A percentile compares a stretch with the other conserved stretches of the same genome.
Conservation (phyloP, 495 filamentous ascomycete genomes). For the Bacidia gigantensis region DNA sequence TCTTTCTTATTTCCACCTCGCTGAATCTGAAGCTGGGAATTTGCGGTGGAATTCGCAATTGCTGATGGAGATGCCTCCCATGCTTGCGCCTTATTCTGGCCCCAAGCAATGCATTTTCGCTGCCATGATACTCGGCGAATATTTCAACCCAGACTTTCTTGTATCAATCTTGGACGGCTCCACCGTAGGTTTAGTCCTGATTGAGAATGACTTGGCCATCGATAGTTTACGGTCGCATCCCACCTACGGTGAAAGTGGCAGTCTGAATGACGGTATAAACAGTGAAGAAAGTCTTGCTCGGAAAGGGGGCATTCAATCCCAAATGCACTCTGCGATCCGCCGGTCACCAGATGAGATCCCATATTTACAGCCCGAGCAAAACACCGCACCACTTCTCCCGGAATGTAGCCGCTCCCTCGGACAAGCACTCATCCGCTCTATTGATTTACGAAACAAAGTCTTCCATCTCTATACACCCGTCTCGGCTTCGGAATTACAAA, state of each 20-base stretch:
- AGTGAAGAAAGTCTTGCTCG: background rate
- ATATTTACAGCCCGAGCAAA: constrained; percentile 30
- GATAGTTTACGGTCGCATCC: no score
- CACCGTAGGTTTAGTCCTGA: constrained; percentile 41
- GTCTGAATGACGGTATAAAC: no score
- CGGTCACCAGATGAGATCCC: constrained; percentile 27
- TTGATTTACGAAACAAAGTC: constrained; percentile 26
- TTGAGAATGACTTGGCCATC: constrained; percentile 29
- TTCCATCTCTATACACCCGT: constrained; percentile 39
- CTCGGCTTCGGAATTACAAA: constrained; percentile 22
- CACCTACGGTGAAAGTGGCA: background rate
- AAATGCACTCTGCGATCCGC: constrained; percentile 15
- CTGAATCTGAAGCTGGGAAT: constrained; percentile 22
- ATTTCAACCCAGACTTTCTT: constrained; percentile 32
- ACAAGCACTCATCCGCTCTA: constrained; percentile 36
- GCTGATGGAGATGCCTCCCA: constrained; percentile 34
- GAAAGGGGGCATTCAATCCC: no score
- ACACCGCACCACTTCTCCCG: constrained; percentile 29
- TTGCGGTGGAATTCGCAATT: constrained; percentile 36
- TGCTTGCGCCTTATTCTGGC: constrained; percentile 44
- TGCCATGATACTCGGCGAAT: constrained; percentile 39
- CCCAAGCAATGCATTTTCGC: constrained; percentile 35
- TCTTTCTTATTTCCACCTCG: constrained; percentile 62
- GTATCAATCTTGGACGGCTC: constrained; percentile 41
- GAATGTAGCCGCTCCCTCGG: constrained; percentile 33